These are phyloP conservation scores for Colletotrichum lini DNA, from an alignment of 2,329 filamentous ascomycete species.

Conservation along the genomic window DNA sequence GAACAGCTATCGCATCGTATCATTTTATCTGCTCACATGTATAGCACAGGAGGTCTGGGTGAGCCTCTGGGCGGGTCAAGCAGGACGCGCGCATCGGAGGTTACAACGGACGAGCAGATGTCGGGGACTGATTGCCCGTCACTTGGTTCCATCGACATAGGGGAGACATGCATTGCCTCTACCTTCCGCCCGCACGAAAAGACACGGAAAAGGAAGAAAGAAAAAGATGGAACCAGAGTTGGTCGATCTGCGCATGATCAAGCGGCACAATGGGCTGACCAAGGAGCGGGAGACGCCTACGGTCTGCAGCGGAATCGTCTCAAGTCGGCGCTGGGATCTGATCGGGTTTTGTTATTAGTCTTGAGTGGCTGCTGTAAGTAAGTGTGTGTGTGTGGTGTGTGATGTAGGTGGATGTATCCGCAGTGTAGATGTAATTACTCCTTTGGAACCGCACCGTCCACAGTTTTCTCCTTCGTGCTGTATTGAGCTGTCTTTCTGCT, in stretches of 20 bases:
- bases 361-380: slow-evolving; percentile 6
- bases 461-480: too few species aligned
- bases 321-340: slow-evolving; percentile 35
- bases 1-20: not conserved
- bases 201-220: not conserved
- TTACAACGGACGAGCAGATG: not conserved
- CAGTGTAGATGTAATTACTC: not conserved
- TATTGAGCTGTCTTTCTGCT: not conserved
- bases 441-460: not conserved
- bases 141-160: not conserved
- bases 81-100: not conserved
- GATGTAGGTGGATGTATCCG: too few species aligned
- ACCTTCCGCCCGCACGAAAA: not conserved
- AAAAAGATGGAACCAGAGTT: slow-evolving; percentile 38
- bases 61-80: not conserved
- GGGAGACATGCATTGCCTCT: not conserved
- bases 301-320: slow-evolving; percentile 35
- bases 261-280: slow-evolving; percentile 40
- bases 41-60: not conserved
- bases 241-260: slow-evolving; percentile 33
- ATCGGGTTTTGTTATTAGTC: not conserved
- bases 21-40: not conserved
- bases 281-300: slow-evolving; percentile 38
- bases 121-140: not conserved
- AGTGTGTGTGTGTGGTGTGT: not conserved